A percentile compares a stretch with the other conserved stretches of the same genome.
These are phyloP conservation scores for Termitomyces sp. DNA, from an alignment of 1,284 basidiomycete genomes.

Conservation along the genomic window DNA sequence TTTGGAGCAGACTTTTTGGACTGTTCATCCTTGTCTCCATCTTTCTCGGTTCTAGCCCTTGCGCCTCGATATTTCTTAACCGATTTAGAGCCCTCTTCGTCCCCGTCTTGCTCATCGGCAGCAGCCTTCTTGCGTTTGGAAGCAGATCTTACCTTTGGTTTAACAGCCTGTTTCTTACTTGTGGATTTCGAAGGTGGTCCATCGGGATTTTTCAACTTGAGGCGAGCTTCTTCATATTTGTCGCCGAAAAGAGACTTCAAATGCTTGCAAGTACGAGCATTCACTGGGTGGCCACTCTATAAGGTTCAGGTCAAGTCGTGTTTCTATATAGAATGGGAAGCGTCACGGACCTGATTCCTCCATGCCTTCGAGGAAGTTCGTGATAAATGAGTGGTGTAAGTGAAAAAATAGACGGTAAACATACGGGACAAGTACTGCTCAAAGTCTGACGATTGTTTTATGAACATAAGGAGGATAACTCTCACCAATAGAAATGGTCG, in stretches of 20 bases:
- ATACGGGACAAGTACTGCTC: conserved; percentile 41
- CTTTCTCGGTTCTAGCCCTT: conserved; percentile 20
- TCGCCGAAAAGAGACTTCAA: conserved; percentile 54
- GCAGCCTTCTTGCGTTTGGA: conserved; percentile 22
- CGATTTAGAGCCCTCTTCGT: conserved; percentile 17
- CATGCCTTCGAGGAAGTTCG: conserved; percentile 32
- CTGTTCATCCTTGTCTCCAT: background rate
- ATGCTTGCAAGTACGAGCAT: conserved; percentile 61
- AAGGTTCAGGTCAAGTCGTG: background rate
- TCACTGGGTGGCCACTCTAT: conserved; percentile 42
- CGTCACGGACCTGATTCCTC: conserved; percentile 41
- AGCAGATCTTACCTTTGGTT: conserved; percentile 23
- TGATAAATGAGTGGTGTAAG: background rate
- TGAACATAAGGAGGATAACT: background rate
- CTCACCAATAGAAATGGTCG: conserved; percentile 54
- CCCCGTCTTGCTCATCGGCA: conserved; percentile 20
- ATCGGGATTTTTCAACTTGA: conserved; percentile 44
- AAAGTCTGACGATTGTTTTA: background rate
- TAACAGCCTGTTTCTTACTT: conserved; percentile 25
- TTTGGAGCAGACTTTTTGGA: conserved; percentile 19
- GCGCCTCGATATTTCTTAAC: conserved; percentile 20
- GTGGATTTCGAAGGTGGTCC: conserved; percentile 29
- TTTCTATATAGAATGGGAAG: background rate
- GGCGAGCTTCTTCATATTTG: conserved; percentile 48
- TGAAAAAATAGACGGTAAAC: background rate